These are phyloP conservation scores for Thermothelomyces thermophilus DNA, from an alignment of 2,329 filamentous ascomycete species.

Conservation along the genomic window DNA sequence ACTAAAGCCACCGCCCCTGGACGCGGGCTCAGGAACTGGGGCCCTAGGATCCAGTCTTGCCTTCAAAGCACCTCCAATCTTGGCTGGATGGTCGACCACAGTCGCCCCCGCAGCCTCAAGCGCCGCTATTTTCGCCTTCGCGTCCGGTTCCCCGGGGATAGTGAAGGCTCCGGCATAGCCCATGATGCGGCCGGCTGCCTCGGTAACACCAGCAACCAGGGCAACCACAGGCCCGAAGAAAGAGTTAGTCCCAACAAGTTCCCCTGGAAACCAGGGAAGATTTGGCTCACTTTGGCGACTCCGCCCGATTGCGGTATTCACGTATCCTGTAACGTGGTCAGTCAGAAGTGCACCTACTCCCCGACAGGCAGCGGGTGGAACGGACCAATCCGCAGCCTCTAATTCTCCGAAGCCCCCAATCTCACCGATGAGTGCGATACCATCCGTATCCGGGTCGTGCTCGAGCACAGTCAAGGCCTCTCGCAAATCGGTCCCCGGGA, in stretches of 20 bases:
- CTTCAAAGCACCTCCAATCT: slow-evolving; percentile 65
- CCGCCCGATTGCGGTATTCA: slow-evolving; percentile 51
- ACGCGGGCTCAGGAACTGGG: too few relatives aligned
- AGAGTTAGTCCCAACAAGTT: background rate
- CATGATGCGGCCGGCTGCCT: slow-evolving; percentile 62
- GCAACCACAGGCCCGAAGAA: slow-evolving; percentile 60
- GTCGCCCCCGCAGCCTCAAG: slow-evolving; percentile 60
- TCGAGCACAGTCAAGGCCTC: slow-evolving; percentile 63
- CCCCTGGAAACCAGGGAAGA: too few relatives aligned
- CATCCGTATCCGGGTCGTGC: slow-evolving; percentile 60
- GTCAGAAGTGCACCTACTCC: background rate
- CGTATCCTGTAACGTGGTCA: slow-evolving; percentile 42
- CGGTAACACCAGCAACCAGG: slow-evolving; percentile 59
- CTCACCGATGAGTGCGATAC: slow-evolving; percentile 66
- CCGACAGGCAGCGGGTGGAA: background rate
- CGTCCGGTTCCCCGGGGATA: slow-evolving; percentile 57
- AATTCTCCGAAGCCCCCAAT: slow-evolving; percentile 64
- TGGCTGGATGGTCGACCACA: slow-evolving; percentile 69
- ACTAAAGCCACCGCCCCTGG: background rate
- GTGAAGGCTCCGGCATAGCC: slow-evolving; percentile 73
- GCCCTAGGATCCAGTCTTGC: slow-evolving; percentile 40
- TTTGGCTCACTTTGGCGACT: slow-evolving; percentile 54
- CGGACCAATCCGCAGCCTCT: slow-evolving; percentile 59
- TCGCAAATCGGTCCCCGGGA: slow-evolving; percentile 68
- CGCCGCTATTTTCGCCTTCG: slow-evolving; percentile 58